These are phyloP conservation scores for Solanum hybrid DNA, from an alignment of 305 asterid species.

Conservation along the genomic window DNA sequence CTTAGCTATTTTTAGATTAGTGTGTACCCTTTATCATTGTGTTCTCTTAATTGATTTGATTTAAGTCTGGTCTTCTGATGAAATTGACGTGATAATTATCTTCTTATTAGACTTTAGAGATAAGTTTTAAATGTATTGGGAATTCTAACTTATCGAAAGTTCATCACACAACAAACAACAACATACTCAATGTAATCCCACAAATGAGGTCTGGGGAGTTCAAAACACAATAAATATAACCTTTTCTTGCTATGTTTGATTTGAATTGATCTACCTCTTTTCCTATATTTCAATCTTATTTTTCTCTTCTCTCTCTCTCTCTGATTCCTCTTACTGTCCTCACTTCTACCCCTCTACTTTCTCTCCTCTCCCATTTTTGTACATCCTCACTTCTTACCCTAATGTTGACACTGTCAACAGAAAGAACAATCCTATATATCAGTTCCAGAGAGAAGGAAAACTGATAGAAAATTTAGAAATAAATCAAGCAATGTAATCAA, in stretches of 20 bases:
- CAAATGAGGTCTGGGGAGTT: not conserved
- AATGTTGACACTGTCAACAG: not conserved
- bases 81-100: not conserved
- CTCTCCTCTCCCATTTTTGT: not conserved
- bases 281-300: not conserved
- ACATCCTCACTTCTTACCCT: not conserved
- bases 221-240: not conserved
- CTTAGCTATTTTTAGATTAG: not conserved
- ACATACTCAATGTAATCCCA: not conserved
- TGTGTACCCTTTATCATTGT: not conserved
- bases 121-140: not conserved
- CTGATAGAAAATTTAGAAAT: not conserved
- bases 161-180: not conserved
- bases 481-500: not conserved
- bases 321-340: not conserved
- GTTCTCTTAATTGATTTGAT: not conserved
- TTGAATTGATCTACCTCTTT: not conserved
- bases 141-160: not conserved
- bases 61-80: not conserved
- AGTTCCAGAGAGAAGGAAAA: not conserved
- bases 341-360: not conserved
- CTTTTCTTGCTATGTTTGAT: not conserved
- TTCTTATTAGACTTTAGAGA: not conserved
- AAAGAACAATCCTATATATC: not conserved
- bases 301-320: not conserved